phyloP scores from a whole-genome alignment of 1,284 basidiomycete species.

The Sporisorium scitamineum region DNA sequence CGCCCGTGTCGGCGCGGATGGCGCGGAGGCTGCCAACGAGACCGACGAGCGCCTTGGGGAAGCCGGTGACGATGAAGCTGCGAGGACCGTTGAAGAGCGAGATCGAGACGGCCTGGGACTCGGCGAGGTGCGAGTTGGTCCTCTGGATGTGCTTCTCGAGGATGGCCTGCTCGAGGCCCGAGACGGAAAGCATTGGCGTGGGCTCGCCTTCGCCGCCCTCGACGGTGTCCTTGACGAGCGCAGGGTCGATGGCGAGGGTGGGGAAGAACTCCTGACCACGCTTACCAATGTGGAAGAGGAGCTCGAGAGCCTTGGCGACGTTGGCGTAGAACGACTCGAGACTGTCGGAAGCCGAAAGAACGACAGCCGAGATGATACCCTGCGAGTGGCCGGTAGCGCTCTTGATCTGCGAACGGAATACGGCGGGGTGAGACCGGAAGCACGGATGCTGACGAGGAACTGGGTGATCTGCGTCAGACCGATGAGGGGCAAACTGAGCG shows the following conservation, averaged over 20 bases:
- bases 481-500: slow-evolving; percentile 94
- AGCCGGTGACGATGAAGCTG: slow-evolving; percentile 92
- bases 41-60: slow-evolving; percentile 90
- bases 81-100: slow-evolving; percentile 92
- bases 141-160: slow-evolving; percentile 85
- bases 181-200: slow-evolving; percentile 91
- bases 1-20: slow-evolving; percentile 84
- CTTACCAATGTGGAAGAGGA: slow-evolving; percentile 93
- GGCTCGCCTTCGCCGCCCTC: slow-evolving; percentile 94
- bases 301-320: slow-evolving; percentile 83
- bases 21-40: slow-evolving; percentile 90
- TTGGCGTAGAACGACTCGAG: slow-evolving; percentile 82
- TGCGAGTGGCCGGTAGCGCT: slow-evolving; percentile 97
- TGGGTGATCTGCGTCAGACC: slow-evolving; percentile 95
- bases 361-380: slow-evolving; percentile 91
- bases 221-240: slow-evolving; percentile 85
- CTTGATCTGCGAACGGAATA: slow-evolving; percentile 80
- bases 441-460: slow-evolving; percentile 84
- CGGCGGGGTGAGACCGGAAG: slow-evolving; percentile 79
- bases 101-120: slow-evolving; percentile 82
- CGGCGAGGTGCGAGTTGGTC: slow-evolving; percentile 86
- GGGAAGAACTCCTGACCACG: slow-evolving; percentile 96
- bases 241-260: slow-evolving; percentile 87
- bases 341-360: slow-evolving; percentile 81
- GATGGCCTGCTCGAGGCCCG: slow-evolving; percentile 78